Evolutionary conservation across 2,329 filamentous ascomycete species (phyloP).

Genomic region (Lecanicillium sp.): DNA sequence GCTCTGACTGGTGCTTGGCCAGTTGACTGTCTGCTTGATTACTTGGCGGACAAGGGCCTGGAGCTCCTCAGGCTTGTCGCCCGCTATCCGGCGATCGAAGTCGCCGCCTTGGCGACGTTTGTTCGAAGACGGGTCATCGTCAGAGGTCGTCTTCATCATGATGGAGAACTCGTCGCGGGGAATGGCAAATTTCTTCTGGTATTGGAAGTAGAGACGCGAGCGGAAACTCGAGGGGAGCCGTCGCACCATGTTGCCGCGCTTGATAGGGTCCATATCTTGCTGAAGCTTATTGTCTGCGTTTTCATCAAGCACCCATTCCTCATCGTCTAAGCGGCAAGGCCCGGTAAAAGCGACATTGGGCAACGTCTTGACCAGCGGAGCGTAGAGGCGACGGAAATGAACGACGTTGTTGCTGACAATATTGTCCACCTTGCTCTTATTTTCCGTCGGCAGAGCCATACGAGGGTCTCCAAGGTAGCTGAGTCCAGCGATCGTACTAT

Average conservation of each 20-base stretch:
- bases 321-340: slow-evolving; percentile 34
- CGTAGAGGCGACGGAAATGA: slow-evolving; percentile 88
- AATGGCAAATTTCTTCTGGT: slow-evolving; percentile 84
- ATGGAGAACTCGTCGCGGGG: slow-evolving; percentile 75
- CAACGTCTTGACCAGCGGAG: slow-evolving; percentile 79
- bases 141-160: slow-evolving; percentile 72
- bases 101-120: slow-evolving; percentile 70
- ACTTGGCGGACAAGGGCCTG: slow-evolving; percentile 64
- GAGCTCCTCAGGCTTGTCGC: slow-evolving; percentile 61
- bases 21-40: slow-evolving; percentile 82
- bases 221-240: slow-evolving; percentile 83
- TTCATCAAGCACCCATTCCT: slow-evolving; percentile 35
- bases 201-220: slow-evolving; percentile 86
- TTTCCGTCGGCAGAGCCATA: slow-evolving; percentile 85
- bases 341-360: slow-evolving; percentile 79
- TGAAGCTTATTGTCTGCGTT: slow-evolving; percentile 60
- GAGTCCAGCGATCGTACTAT: slow-evolving; percentile 84
- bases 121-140: slow-evolving; percentile 63
- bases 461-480: slow-evolving; percentile 96
- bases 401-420: slow-evolving; percentile 88
- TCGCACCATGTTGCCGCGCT: slow-evolving; percentile 92
- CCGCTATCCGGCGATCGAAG: slow-evolving; percentile 81
- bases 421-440: slow-evolving; percentile 86
- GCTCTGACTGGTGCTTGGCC: slow-evolving; percentile 86
- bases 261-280: slow-evolving; percentile 90